A percentile compares a stretch with the other conserved stretches of the same genome.
Conservation (phyloP, 306 rosid species). For the Inga laurina region DNA sequence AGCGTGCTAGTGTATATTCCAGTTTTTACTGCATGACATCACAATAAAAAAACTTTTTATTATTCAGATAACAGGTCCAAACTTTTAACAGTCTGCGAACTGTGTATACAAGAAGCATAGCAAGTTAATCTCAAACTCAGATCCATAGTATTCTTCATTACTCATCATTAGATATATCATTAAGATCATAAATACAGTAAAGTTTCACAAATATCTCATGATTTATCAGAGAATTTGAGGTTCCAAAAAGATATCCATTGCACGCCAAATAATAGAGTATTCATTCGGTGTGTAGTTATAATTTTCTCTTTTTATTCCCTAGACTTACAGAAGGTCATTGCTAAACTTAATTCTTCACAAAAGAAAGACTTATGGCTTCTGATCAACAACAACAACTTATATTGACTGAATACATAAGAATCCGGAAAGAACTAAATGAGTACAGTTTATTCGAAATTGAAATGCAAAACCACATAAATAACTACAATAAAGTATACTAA, state of each 20-base stretch:
- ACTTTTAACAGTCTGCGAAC: conserved; percentile 6
- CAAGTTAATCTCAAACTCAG: conserved; percentile 6
- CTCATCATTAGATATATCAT: conserved; percentile 13
- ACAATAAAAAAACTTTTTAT: background rate
- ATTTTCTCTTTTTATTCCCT: background rate
- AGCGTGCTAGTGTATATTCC: conserved; percentile 4
- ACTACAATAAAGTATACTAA: background rate
- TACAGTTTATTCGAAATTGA: background rate
- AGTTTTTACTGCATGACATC: conserved; percentile 7
- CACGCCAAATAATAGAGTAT: conserved; percentile 10
- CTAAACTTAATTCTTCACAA: conserved; percentile 11
- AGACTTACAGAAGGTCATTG: background rate
- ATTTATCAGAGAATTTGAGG: background rate
- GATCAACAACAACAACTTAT: background rate
- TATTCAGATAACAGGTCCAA: background rate
- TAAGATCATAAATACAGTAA: conserved; percentile 8
- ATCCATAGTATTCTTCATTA: conserved; percentile 3
- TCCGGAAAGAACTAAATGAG: background rate
- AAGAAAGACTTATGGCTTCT: background rate
- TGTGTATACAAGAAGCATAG: background rate
- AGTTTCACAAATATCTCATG: background rate
- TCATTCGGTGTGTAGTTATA: background rate
- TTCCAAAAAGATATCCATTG: conserved; percentile 5
- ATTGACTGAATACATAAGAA: conserved; percentile 1
- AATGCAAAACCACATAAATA: background rate